Evolutionary conservation across 495 filamentous ascomycete genomes (phyloP).

Genomic region (Hypoxylon crocopeplum): DNA sequence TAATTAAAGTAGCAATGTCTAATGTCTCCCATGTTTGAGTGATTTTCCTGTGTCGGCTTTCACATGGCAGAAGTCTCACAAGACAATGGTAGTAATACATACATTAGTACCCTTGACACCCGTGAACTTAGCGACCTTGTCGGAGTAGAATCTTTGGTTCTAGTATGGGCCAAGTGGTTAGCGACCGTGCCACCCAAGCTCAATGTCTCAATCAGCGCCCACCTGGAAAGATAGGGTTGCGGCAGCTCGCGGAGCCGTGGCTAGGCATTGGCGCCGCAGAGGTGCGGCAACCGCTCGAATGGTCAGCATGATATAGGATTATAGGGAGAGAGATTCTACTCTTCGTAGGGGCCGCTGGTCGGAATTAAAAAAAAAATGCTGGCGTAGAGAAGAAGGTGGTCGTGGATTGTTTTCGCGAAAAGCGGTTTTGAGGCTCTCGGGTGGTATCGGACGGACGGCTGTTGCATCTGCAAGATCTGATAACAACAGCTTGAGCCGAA

Average conservation of each 20-base stretch:
- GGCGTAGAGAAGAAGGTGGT: slow-evolving; percentile 12
- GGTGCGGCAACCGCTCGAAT: slow-evolving; percentile 59
- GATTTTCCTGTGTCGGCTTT: slow-evolving; percentile 48
- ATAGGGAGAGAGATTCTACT: slow-evolving; percentile 30
- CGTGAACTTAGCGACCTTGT: slow-evolving; percentile 90
- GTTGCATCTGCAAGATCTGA: slow-evolving; percentile 41
- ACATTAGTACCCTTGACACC: slow-evolving; percentile 89
- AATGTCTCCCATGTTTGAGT: slow-evolving; percentile 45
- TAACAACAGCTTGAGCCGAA: slow-evolving; percentile 35
- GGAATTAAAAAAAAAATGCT: slow-evolving; percentile 18
- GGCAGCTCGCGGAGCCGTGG: slow-evolving; percentile 53
- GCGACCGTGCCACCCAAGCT: slow-evolving; percentile 38
- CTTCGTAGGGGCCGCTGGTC: slow-evolving; percentile 5
- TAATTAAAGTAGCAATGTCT: not conserved
- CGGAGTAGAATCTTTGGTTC: slow-evolving; percentile 58
- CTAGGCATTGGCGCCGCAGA: slow-evolving; percentile 58
- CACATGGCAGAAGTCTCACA: slow-evolving; percentile 17
- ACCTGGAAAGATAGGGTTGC: slow-evolving; percentile 54
- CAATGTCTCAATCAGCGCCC: slow-evolving; percentile 50
- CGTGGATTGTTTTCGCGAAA: slow-evolving; percentile 17
- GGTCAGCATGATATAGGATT: slow-evolving; percentile 55
- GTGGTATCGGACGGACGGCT: slow-evolving; percentile 40
- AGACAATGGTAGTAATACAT: slow-evolving; percentile 46
- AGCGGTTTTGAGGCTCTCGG: slow-evolving; percentile 40
- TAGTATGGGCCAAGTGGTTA: slow-evolving; percentile 31